Conservation (phyloP, 352 stramenopile species). For the Globisporangium uncinulatum region DNA sequence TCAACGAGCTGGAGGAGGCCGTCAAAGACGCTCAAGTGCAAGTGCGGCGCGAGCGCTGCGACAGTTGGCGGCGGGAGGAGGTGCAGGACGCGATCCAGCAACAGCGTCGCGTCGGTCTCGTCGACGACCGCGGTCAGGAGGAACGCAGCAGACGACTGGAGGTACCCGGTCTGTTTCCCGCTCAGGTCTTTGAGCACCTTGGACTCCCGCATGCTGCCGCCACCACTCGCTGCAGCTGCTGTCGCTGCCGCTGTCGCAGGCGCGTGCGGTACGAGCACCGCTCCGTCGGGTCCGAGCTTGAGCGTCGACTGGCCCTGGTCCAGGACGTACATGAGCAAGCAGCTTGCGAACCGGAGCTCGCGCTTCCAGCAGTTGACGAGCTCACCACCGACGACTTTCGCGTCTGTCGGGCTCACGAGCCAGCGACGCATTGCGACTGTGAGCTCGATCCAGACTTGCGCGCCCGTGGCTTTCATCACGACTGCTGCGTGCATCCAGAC, state of each 20-base stretch:
- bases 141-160: constrained; percentile 67
- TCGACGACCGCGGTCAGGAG: constrained; percentile 56
- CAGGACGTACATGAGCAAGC: constrained; percentile 75
- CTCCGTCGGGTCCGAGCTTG: constrained; percentile 59
- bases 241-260: constrained; percentile 2
- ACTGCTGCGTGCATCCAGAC: constrained; percentile 84
- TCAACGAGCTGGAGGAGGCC: constrained; percentile 69
- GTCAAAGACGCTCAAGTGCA: constrained; percentile 73
- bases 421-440: constrained; percentile 75
- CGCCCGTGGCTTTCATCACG: constrained; percentile 39
- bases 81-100: constrained; percentile 78
- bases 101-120: constrained; percentile 55
- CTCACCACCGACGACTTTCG: constrained; percentile 53
- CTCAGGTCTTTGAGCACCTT: constrained; percentile 42
- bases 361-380: constrained; percentile 84
- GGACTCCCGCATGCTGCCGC: constrained; percentile 1
- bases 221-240: too few species aligned
- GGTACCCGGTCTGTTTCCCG: constrained; percentile 48
- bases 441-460: constrained; percentile 79
- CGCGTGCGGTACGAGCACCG: constrained; percentile 41
- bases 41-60: constrained; percentile 44
- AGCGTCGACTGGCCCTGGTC: constrained; percentile 67
- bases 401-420: constrained; percentile 58
- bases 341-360: constrained; percentile 75
- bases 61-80: constrained; percentile 70